phyloP scores from a whole-genome alignment of 1,139 yeast species.

The Geotrichum aggregatum region DNA sequence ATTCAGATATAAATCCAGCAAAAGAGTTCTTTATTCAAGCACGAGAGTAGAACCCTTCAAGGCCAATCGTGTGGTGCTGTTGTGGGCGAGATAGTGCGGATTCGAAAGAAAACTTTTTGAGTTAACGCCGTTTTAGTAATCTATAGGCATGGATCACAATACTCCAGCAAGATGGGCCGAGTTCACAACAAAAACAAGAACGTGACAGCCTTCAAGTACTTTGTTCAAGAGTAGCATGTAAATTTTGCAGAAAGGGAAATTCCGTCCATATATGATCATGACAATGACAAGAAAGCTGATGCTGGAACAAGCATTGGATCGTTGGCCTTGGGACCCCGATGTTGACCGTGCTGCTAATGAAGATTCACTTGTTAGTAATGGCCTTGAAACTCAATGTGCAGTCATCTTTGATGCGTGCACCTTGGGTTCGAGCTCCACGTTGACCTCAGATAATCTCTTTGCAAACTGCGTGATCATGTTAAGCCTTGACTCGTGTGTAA shows the following conservation, averaged over 20 bases:
- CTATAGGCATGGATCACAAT: neutral
- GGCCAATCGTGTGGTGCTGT: conserved; percentile 22
- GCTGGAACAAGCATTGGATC: too few species aligned
- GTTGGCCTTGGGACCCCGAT: neutral
- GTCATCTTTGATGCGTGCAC: too few species aligned
- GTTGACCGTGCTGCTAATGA: neutral
- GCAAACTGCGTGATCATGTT: conserved; percentile 14
- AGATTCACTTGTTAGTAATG: neutral
- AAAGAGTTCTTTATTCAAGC: conserved; percentile 16
- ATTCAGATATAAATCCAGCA: too few species aligned
- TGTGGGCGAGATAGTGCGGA: neutral
- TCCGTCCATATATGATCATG: too few species aligned
- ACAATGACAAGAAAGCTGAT: too few species aligned
- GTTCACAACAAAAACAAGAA: too few species aligned
- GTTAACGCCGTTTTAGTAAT: neutral
- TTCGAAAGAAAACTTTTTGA: neutral
- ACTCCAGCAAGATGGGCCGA: neutral
- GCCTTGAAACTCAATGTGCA: neutral
- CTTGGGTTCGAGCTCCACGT: too few species aligned
- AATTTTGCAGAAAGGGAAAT: too few species aligned
- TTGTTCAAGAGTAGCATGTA: too few species aligned
- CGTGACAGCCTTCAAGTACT: too few species aligned
- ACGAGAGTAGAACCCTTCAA: conserved; percentile 25
- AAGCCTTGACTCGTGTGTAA: conserved; percentile 2
- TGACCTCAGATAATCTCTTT: conserved; percentile 15